Evolutionary conservation across 352 stramenopile genomes (phyloP).

Genomic region (Phytophthora kernoviae): DNA sequence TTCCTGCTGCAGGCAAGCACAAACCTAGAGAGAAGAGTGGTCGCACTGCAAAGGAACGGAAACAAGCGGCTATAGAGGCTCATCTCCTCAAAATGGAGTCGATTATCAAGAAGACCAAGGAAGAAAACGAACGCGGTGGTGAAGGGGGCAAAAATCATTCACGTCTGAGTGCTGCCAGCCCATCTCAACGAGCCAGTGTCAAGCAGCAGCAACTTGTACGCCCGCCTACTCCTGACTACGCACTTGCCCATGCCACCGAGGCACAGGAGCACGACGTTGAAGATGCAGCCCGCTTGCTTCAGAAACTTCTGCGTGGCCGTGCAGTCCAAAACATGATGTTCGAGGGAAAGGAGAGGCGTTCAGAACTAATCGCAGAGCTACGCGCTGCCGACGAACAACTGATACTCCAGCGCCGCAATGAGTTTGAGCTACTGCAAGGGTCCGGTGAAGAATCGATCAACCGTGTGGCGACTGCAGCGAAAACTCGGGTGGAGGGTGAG

Average conservation of each 20-base stretch:
- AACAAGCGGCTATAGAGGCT: conserved; percentile 71
- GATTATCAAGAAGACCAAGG: conserved; percentile 74
- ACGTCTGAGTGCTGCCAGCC: conserved; percentile 7
- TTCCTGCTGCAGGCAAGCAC: conserved; percentile 41
- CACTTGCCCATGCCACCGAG: conserved; percentile 28
- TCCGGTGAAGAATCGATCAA: conserved; percentile 44
- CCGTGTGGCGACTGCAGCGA: conserved; percentile 48
- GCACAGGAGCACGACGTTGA: conserved; percentile 54
- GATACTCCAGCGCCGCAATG: conserved; percentile 16
- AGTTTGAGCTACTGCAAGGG: conserved; percentile 17
- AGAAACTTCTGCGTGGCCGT: conserved; percentile 88
- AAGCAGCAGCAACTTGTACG: conserved; percentile 60
- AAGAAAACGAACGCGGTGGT: conserved; percentile 29
- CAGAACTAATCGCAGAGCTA: conserved; percentile 90
- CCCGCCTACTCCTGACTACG: conserved; percentile 83
- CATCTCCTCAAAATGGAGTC: conserved; percentile 90
- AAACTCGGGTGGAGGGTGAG: conserved; percentile 84
- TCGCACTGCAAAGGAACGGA: conserved; percentile 78
- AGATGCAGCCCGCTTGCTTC: conserved; percentile 80
- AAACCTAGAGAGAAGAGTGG: conserved; percentile 57
- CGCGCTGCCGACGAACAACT: conserved; percentile 67
- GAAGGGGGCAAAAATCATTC: neutral
- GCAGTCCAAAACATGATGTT: conserved; percentile 95
- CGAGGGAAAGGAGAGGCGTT: conserved; percentile 86
- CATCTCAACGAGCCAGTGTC: conserved; percentile 39